Conservation (phyloP, 768 basidiomycete genomes). For the Collybia sordida region DNA sequence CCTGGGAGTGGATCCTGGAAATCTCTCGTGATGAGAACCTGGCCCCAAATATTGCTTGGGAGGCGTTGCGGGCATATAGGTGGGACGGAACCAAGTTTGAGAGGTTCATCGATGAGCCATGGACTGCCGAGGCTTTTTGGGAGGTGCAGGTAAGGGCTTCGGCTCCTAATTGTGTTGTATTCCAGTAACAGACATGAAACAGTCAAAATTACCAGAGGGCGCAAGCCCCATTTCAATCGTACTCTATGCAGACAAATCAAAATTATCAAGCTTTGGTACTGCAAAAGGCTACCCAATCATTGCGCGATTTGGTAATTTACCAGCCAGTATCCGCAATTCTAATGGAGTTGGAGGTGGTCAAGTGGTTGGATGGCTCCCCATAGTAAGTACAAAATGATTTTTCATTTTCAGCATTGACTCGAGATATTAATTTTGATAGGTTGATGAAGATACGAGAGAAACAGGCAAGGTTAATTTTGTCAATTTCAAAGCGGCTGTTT, state of each 20-base stretch:
- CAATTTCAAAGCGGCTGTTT: conserved; percentile 32
- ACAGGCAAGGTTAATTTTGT: conserved; percentile 26
- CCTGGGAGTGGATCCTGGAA: conserved; percentile 26
- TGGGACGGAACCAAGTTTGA: conserved; percentile 21
- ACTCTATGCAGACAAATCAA: conserved; percentile 39
- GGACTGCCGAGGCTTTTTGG: conserved; percentile 36
- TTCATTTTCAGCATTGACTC: neutral
- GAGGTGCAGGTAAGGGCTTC: conserved; percentile 29
- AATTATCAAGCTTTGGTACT: conserved; percentile 33
- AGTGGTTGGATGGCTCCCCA: conserved; percentile 34
- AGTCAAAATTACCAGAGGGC: conserved; percentile 13
- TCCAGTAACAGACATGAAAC: neutral
- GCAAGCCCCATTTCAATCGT: conserved; percentile 27
- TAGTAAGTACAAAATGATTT: conserved; percentile 18
- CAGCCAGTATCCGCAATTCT: conserved; percentile 27
- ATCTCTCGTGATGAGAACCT: conserved; percentile 19
- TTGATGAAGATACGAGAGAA: conserved; percentile 22
- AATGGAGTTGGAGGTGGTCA: conserved; percentile 27
- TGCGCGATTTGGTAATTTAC: conserved; percentile 28
- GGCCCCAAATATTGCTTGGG: conserved; percentile 23
- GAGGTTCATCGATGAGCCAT: conserved; percentile 33
- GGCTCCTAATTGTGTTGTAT: neutral
- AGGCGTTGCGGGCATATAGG: conserved; percentile 26
- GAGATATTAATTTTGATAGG: conserved; percentile 12
- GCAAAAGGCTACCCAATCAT: conserved; percentile 35